Percentiles rank a stretch among this genome's conserved stretches.
Conservation (phyloP, 2,329 filamentous ascomycete genomes). For the Fusarium pseudograminearum region DNA sequence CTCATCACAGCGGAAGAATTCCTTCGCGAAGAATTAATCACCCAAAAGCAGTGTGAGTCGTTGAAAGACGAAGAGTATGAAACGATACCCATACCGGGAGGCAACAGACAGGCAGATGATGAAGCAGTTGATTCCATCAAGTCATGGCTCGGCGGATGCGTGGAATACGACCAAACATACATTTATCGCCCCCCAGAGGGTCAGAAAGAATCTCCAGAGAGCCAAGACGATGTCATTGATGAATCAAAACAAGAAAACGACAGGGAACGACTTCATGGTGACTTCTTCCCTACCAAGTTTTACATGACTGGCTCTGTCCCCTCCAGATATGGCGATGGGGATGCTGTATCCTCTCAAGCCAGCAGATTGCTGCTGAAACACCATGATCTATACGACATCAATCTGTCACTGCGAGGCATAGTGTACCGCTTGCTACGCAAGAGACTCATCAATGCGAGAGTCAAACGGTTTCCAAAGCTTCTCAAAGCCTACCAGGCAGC, state of each 20-base stretch:
- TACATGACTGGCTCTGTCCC: constrained; percentile 35
- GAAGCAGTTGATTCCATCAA: constrained; percentile 17
- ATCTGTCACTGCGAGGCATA: constrained; percentile 65
- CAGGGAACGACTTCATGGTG: constrained; percentile 67
- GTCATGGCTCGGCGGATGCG: constrained; percentile 33
- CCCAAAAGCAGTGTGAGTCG: constrained; percentile 71
- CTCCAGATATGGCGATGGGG: constrained; percentile 6
- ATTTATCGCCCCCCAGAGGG: constrained; percentile 38
- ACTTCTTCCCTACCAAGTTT: constrained; percentile 52
- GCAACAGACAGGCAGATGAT: neutral
- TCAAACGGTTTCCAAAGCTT: constrained; percentile 60
- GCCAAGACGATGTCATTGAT: neutral
- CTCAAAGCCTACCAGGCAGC: constrained; percentile 63
- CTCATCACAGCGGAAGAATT: constrained; percentile 69
- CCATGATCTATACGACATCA: constrained; percentile 72
- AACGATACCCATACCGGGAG: neutral
- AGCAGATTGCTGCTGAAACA: constrained; percentile 19
- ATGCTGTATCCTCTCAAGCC: constrained; percentile 32
- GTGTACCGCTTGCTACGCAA: constrained; percentile 76
- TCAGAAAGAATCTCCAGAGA: constrained; percentile 21
- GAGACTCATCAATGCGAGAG: constrained; percentile 62
- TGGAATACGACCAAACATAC: constrained; percentile 40
- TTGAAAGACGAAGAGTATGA: constrained; percentile 47
- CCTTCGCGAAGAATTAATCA: constrained; percentile 67
- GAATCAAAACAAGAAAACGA: constrained; percentile 35